Evolutionary conservation across 2,329 filamentous ascomycete genomes (phyloP).

Genomic region (Trichoderma endophyticum): DNA sequence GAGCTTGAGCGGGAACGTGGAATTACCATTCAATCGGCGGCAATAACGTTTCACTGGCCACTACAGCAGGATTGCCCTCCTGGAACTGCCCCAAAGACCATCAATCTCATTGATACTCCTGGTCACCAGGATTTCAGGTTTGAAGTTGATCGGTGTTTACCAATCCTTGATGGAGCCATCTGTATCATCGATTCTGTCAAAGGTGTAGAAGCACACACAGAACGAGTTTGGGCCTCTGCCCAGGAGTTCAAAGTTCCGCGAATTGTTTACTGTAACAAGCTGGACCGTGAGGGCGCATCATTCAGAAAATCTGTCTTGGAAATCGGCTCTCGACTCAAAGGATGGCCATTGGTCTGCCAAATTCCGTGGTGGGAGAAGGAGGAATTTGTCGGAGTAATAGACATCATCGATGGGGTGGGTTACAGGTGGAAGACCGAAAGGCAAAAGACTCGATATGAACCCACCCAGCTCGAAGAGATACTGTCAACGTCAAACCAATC

Average conservation of each 20-base stretch:
- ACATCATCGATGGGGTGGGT: conserved; percentile 72
- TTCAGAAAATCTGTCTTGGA: conserved; percentile 86
- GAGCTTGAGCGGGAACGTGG: conserved; percentile 87
- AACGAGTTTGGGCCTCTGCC: conserved; percentile 92
- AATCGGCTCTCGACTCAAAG: conserved; percentile 72
- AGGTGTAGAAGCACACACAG: conserved; percentile 93
- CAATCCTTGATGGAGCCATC: conserved; percentile 85
- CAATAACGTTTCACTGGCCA: conserved; percentile 94
- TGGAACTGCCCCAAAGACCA: conserved; percentile 55
- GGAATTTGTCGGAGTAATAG: conserved; percentile 76
- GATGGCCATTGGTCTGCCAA: conserved; percentile 88
- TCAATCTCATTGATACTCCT: conserved; percentile 94
- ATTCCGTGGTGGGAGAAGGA: conserved; percentile 92
- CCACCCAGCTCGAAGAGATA: conserved; percentile 35
- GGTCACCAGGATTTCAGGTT: conserved; percentile 98
- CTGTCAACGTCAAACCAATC: conserved; percentile 46
- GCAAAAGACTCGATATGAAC: conserved; percentile 36
- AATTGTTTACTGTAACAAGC: conserved; percentile 73
- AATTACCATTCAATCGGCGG: conserved; percentile 96
- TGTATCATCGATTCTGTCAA: conserved; percentile 91
- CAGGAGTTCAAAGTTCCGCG: conserved; percentile 81
- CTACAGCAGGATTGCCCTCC: conserved; percentile 46
- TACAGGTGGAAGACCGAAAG: conserved; percentile 63
- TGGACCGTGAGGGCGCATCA: conserved; percentile 72
- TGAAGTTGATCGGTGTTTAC: conserved; percentile 86